Conservation (phyloP, 129 eudicot species). For the Ambrosia trifida region DNA sequence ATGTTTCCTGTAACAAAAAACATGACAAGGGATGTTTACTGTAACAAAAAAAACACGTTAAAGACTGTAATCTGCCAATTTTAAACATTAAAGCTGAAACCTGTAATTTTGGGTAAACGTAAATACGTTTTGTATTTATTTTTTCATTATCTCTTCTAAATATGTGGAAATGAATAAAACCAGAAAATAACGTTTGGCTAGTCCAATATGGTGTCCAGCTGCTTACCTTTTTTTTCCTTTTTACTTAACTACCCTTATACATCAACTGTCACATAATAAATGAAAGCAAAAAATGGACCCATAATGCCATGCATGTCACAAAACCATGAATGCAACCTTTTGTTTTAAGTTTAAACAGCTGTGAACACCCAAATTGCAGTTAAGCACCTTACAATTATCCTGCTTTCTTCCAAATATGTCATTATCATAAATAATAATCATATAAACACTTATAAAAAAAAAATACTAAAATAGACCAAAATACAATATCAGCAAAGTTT, state of each 20-base stretch:
- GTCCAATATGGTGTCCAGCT: constrained; percentile 38
- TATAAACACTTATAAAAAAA: background rate
- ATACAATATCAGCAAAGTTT: background rate
- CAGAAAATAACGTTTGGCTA: background rate
- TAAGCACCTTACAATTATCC: constrained; percentile 23
- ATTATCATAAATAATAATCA: constrained; percentile 6
- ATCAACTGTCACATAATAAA: constrained; percentile 23
- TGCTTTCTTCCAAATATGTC: constrained; percentile 29
- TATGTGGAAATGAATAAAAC: background rate
- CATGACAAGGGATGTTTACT: too few species aligned
- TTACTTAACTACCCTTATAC: constrained; percentile 22
- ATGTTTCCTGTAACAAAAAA: too few species aligned
- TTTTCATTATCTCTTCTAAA: too few species aligned
- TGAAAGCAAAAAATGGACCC: constrained; percentile 34
- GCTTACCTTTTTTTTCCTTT: constrained; percentile 14
- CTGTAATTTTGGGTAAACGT: too few species aligned
- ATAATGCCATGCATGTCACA: constrained; percentile 25
- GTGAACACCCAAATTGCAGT: constrained; percentile 32
- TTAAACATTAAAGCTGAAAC: too few species aligned
- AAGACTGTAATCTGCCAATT: too few species aligned
- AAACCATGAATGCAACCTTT: constrained; percentile 36
- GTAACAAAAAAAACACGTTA: too few species aligned
- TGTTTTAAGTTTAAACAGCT: constrained; percentile 38
- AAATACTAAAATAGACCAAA: background rate
- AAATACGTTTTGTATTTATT: too few species aligned